phyloP scores from a whole-genome alignment of 306 rosid species.

The Pyrus pyrifolia region DNA sequence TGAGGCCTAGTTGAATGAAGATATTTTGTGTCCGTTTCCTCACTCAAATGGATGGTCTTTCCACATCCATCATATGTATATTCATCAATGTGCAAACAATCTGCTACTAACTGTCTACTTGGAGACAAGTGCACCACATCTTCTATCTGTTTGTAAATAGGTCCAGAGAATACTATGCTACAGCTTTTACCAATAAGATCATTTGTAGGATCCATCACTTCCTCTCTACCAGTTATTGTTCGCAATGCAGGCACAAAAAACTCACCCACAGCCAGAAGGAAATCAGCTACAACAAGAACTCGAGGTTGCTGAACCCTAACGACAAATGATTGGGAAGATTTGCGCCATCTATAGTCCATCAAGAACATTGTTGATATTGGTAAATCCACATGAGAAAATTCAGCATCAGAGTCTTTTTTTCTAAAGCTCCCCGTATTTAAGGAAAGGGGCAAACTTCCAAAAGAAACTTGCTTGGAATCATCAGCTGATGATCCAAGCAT shows the following conservation, averaged over 20 bases:
- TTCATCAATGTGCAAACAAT: conserved; percentile 63
- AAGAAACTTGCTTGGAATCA: conserved; percentile 56
- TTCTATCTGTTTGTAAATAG: conserved; percentile 66
- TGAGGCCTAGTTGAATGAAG: conserved; percentile 38
- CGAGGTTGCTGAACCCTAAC: conserved; percentile 93
- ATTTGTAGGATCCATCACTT: conserved; percentile 73
- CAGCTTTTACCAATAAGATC: conserved; percentile 66
- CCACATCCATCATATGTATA: conserved; percentile 94
- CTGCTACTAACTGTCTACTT: conserved; percentile 72
- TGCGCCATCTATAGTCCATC: conserved; percentile 90
- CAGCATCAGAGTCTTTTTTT: conserved; percentile 37
- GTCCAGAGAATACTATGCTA: conserved; percentile 56
- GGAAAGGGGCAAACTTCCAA: conserved; percentile 47
- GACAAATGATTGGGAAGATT: conserved; percentile 72
- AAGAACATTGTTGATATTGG: conserved; percentile 83
- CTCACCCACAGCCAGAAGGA: conserved; percentile 90
- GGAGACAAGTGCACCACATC: conserved; percentile 81
- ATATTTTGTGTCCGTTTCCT: conserved; percentile 60
- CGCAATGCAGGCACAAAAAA: conserved; percentile 92
- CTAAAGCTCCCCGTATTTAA: conserved; percentile 41
- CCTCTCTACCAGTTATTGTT: conserved; percentile 89
- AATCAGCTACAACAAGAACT: conserved; percentile 94
- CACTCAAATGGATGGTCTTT: conserved; percentile 57
- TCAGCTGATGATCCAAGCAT: conserved; percentile 95
- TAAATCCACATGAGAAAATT: conserved; percentile 36